Conservation (phyloP, 805 yeast species). For the Kodamaea sagamina region DNA sequence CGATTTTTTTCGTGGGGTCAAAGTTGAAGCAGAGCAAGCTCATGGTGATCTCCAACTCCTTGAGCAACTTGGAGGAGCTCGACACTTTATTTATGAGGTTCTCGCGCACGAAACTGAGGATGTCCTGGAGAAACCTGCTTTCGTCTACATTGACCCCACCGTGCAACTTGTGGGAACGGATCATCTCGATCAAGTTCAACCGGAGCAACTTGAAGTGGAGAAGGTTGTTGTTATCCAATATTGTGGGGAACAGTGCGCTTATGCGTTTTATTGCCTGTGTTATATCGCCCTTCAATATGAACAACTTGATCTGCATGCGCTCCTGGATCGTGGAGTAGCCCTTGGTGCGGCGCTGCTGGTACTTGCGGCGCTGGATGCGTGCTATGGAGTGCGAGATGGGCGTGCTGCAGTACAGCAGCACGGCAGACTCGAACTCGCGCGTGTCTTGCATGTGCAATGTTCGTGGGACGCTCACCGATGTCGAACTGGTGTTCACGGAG, state of each 20-base stretch:
- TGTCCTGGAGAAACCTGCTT: constrained; percentile 50
- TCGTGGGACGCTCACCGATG: background rate
- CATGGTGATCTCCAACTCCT: constrained; percentile 81
- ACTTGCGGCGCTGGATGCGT: background rate
- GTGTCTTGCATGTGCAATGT: constrained; percentile 16
- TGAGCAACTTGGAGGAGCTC: constrained; percentile 57
- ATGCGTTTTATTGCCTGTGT: constrained; percentile 57
- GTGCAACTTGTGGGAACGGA: constrained; percentile 49
- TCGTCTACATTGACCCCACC: constrained; percentile 24
- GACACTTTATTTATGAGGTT: constrained; percentile 64
- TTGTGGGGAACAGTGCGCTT: constrained; percentile 60
- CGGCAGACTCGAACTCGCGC: constrained; percentile 16
- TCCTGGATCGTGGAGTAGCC: constrained; percentile 55
- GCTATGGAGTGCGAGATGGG: background rate
- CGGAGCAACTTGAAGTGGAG: constrained; percentile 74
- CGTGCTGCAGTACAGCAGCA: constrained; percentile 12
- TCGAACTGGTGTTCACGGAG: background rate
- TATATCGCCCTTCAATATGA: constrained; percentile 62
- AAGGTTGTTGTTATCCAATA: constrained; percentile 61
- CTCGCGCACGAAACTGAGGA: constrained; percentile 60
- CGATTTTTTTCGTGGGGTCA: constrained; percentile 33
- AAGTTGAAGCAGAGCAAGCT: constrained; percentile 64
- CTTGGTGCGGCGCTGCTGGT: constrained; percentile 7
- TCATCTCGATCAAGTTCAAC: constrained; percentile 78
- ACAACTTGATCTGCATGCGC: constrained; percentile 53